Evolutionary conservation across 345 rosid genomes (phyloP).

Genomic region (Kernera saxatilis): DNA sequence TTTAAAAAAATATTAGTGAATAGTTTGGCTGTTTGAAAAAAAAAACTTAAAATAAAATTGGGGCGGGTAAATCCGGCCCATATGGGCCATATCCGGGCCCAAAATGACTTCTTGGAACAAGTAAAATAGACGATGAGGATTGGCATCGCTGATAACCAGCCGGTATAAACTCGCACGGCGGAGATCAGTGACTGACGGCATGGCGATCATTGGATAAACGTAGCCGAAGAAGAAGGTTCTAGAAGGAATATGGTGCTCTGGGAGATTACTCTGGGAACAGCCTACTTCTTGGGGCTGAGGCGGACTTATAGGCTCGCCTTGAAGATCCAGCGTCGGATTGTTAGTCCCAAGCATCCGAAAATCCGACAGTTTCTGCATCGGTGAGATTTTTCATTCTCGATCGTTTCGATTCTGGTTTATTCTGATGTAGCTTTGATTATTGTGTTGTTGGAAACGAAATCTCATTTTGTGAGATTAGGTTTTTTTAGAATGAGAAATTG

Average conservation of each 20-base stretch:
- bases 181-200: background rate
- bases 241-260: conserved; percentile 63
- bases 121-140: background rate
- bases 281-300: conserved; percentile 77
- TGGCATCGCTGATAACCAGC: background rate
- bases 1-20: no score
- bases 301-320: conserved; percentile 71
- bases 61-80: background rate
- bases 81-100: background rate
- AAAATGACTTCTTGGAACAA: background rate
- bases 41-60: no score
- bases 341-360: conserved; percentile 51
- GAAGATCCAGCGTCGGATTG: conserved; percentile 61
- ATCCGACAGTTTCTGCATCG: conserved; percentile 57
- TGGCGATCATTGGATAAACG: background rate
- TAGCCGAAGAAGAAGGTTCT: background rate
- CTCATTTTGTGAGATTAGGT: background rate
- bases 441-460: background rate
- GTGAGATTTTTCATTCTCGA: conserved; percentile 25
- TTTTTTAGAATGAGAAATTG: background rate
- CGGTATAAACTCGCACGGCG: background rate
- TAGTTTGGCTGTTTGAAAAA: no score
- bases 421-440: background rate
- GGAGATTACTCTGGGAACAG: conserved; percentile 87
- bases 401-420: background rate